These are phyloP conservation scores for Coccinonectria pachysandricola DNA, from an alignment of 2,329 filamentous ascomycete genomes.

Conservation along the genomic window DNA sequence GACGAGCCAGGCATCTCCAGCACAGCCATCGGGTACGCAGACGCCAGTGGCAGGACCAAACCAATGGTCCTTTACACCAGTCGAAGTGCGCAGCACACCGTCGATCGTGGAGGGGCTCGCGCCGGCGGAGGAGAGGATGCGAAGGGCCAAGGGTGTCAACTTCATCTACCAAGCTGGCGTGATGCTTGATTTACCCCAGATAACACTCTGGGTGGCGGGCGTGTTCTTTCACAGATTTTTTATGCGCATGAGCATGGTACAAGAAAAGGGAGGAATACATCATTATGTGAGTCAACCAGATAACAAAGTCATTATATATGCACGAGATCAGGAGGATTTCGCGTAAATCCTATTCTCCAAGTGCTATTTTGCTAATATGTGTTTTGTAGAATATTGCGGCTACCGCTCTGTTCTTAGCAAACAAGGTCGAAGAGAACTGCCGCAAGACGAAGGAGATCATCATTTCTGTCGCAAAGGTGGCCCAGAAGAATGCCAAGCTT, in stretches of 20 bases:
- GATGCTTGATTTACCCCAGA: slow-evolving; percentile 81
- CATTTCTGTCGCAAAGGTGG: slow-evolving; percentile 84
- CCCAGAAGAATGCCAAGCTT: slow-evolving; percentile 85
- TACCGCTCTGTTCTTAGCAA: slow-evolving; percentile 84
- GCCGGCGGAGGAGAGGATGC: slow-evolving; percentile 64
- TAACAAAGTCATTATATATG: no score
- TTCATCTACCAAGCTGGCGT: slow-evolving; percentile 94
- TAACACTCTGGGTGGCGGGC: slow-evolving; percentile 83
- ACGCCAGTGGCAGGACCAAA: slow-evolving; percentile 29
- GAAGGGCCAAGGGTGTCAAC: slow-evolving; percentile 85
- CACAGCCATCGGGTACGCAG: slow-evolving; percentile 28
- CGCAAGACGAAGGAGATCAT: slow-evolving; percentile 93
- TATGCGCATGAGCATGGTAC: slow-evolving; percentile 77
- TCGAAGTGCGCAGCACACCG: slow-evolving; percentile 73
- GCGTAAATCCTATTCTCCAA: no score
- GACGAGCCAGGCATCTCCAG: slow-evolving; percentile 33
- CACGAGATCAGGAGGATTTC: no score
- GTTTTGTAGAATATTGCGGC: slow-evolving; percentile 85
- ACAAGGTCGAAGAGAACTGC: slow-evolving; percentile 95
- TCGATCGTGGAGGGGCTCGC: slow-evolving; percentile 75
- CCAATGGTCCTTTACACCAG: slow-evolving; percentile 85
- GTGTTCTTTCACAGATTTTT: slow-evolving; percentile 95
- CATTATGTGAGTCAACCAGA: slow-evolving; percentile 84
- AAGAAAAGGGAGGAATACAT: slow-evolving; percentile 68
- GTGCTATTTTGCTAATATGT: no score